Evolutionary conservation across 208 protist genomes (phyloP).

Genomic region (Tritrichomonas foetus): DNA sequence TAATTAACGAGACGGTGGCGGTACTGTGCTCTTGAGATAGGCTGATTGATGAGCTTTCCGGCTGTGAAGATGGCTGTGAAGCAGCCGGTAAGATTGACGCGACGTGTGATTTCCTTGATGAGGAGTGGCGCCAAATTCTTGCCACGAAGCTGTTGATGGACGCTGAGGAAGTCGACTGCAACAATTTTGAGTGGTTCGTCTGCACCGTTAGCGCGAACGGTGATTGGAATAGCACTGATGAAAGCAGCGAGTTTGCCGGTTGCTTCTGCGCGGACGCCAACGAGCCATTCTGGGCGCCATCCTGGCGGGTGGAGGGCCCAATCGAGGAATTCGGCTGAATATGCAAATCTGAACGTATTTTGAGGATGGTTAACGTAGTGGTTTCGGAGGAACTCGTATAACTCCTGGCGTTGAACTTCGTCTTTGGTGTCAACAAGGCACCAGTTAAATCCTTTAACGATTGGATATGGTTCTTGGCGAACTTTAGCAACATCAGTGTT

Average conservation of each 20-base stretch:
- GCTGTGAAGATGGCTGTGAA: constrained; percentile 90
- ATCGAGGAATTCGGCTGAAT: constrained; percentile 87
- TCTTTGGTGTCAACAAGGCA: not conserved
- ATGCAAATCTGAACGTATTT: constrained; percentile 98
- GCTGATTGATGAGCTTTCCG: constrained; percentile 84
- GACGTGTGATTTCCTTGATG: constrained; percentile 96
- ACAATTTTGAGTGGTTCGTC: constrained; percentile 66
- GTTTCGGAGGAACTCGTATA: constrained; percentile 74
- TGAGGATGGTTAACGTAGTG: constrained; percentile 99
- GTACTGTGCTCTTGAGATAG: constrained; percentile 68
- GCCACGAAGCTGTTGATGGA: constrained; percentile 91
- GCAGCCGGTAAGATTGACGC: constrained; percentile 80
- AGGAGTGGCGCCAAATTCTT: constrained; percentile 93
- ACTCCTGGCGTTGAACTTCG: constrained; percentile 45
- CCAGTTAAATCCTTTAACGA: not conserved
- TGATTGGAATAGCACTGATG: constrained; percentile 86
- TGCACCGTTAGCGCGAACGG: constrained; percentile 48
- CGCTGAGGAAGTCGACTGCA: constrained; percentile 99
- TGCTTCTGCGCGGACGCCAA: constrained; percentile 76
- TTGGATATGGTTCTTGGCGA: not conserved
- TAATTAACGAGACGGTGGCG: not conserved
- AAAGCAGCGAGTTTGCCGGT: constrained; percentile 82
- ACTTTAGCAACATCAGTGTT: not conserved
- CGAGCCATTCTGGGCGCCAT: constrained; percentile 84
- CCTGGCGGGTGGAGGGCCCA: constrained; percentile 90